Percentiles rank a stretch among this genome's conserved stretches.
phyloP scores from a whole-genome alignment of 441 rosid species.

The Dalechampia spathulata region DNA sequence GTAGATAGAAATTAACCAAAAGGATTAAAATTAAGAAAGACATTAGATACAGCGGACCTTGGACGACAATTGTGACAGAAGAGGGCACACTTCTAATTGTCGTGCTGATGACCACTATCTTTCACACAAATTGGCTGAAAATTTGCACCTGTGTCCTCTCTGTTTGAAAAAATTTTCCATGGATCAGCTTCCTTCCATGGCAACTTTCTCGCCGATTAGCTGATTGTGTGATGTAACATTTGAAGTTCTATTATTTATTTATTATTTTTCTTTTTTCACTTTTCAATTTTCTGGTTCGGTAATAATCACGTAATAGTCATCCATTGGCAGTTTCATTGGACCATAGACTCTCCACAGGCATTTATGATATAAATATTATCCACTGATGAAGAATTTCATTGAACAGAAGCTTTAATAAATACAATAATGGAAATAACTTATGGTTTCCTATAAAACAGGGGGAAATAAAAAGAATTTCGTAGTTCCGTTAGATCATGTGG shows the following conservation, averaged over 20 bases:
- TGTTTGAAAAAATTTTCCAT: constrained; percentile 3
- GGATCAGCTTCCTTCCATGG: constrained; percentile 7
- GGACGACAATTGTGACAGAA: constrained; percentile 6
- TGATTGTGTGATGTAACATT: not conserved
- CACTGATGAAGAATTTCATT: too few species aligned
- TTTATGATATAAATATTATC: too few species aligned
- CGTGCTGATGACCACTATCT: constrained; percentile 14
- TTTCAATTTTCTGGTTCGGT: not conserved
- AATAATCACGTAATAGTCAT: not conserved
- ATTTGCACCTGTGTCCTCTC: not conserved
- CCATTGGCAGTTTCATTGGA: constrained; percentile 2
- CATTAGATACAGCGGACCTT: constrained; percentile 5
- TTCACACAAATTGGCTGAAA: not conserved
- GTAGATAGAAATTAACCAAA: too few species aligned
- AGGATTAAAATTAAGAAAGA: too few species aligned
- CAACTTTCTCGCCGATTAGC: constrained; percentile 4
- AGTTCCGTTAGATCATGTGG: too few species aligned
- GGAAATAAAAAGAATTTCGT: too few species aligned
- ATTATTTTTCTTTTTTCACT: not conserved
- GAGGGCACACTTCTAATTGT: constrained; percentile 9
- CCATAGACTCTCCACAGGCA: not conserved
- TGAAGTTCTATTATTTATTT: too few species aligned
- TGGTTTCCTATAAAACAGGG: too few species aligned
- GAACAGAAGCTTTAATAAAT: too few species aligned
- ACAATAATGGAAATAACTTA: too few species aligned